A percentile compares a stretch with the other conserved stretches of the same genome.
Evolutionary conservation across 108 stramenopile genomes (phyloP).

Genomic region (Skeletonema potamos): DNA sequence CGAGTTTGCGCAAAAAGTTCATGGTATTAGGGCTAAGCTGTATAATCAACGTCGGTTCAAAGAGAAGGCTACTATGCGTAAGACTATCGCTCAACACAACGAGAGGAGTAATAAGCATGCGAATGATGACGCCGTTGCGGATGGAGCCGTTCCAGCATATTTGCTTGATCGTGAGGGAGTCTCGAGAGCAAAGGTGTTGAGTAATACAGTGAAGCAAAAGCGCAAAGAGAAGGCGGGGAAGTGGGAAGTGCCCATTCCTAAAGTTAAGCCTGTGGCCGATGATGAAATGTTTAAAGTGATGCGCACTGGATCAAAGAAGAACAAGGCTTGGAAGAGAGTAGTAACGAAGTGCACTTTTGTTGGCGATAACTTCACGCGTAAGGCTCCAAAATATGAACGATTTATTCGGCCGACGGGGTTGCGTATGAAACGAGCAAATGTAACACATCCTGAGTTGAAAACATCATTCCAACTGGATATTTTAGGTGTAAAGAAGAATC

Average conservation of each 20-base stretch:
- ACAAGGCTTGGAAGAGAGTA: conserved; percentile 98
- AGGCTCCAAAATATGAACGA: conserved; percentile 99
- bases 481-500: conserved; percentile 99
- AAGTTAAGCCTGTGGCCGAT: conserved; percentile 99
- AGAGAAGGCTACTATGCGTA: conserved; percentile 99
- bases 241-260: conserved; percentile 99
- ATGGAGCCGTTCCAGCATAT: conserved; percentile 97
- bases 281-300: conserved; percentile 99
- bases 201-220: conserved; percentile 99
- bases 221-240: conserved; percentile 99
- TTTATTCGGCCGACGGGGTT: conserved; percentile 98
- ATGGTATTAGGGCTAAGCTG: conserved; percentile 96
- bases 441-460: conserved; percentile 99
- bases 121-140: conserved; percentile 93
- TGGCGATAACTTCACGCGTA: conserved; percentile 96
- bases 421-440: conserved; percentile 98
- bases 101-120: conserved; percentile 95
- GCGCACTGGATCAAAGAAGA: conserved; percentile 87
- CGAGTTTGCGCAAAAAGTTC: conserved; percentile 96
- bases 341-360: conserved; percentile 99
- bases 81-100: conserved; percentile 98
- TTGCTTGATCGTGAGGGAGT: conserved; percentile 98
- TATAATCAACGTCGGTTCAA: conserved; percentile 97
- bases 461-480: conserved; percentile 99
- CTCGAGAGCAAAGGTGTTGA: conserved; percentile 96